These are phyloP conservation scores for Pleurotus platypus DNA, from an alignment of 768 basidiomycete genomes.

Conservation along the genomic window DNA sequence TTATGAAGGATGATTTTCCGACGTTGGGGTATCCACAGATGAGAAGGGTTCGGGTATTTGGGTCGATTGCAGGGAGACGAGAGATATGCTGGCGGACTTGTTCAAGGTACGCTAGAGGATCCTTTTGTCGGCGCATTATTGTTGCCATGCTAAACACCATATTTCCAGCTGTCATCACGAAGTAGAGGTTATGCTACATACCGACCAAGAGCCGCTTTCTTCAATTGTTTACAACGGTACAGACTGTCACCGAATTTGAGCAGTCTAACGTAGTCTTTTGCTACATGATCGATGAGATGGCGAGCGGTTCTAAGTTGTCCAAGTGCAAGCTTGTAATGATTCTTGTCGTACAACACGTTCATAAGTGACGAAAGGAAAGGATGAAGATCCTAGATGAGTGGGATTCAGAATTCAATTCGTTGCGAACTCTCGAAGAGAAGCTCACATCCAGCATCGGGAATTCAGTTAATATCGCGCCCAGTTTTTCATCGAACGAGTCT, in stretches of 20 bases:
- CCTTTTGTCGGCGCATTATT: conserved; percentile 97
- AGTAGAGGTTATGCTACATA: conserved; percentile 33
- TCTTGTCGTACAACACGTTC: conserved; percentile 99
- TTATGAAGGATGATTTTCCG: conserved; percentile 98
- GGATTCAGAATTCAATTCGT: conserved; percentile 7
- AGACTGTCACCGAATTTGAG: conserved; percentile 98
- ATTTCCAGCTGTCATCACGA: conserved; percentile 1
- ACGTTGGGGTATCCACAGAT: conserved; percentile 99
- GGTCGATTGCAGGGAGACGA: conserved; percentile 96
- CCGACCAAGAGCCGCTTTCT: conserved; percentile 96
- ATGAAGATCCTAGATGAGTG: conserved; percentile 66
- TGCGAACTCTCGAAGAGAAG: conserved; percentile 12
- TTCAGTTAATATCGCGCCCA: conserved; percentile 88
- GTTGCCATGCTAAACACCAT: conserved; percentile 83
- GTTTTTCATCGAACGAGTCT: conserved; percentile 94
- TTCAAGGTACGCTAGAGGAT: conserved; percentile 96
- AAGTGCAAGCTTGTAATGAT: conserved; percentile 98
- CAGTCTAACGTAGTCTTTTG: conserved; percentile 94
- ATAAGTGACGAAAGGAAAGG: conserved; percentile 94
- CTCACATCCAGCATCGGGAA: conserved; percentile 97
- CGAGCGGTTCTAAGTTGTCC: conserved; percentile 94
- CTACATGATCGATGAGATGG: conserved; percentile 95
- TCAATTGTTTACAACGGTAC: conserved; percentile 98
- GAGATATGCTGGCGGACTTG: conserved; percentile 99
- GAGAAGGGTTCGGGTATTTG: conserved; percentile 94